These are phyloP conservation scores for Penicillium sp. DNA, from an alignment of 2,329 filamentous ascomycete species.

Conservation along the genomic window DNA sequence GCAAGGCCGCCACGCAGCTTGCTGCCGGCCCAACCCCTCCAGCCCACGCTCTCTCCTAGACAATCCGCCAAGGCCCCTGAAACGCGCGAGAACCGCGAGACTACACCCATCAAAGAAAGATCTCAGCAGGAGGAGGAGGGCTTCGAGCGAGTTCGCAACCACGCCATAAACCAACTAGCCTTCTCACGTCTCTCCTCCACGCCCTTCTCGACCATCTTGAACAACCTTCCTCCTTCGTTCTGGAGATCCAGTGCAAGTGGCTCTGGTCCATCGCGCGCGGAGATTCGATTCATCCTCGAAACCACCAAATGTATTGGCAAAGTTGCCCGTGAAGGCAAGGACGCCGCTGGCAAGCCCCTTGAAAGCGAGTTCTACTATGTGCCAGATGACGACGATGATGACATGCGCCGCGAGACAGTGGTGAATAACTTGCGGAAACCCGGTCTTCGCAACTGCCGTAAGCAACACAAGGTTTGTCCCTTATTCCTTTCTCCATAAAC, in stretches of 20 bases:
- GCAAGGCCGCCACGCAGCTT: constrained; percentile 32
- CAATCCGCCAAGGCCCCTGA: constrained; percentile 28
- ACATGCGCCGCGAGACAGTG: constrained; percentile 75
- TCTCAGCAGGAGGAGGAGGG: constrained; percentile 25
- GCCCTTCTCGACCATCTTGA: constrained; percentile 84
- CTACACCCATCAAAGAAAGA: constrained; percentile 19
- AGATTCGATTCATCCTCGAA: constrained; percentile 72
- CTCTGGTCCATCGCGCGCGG: constrained; percentile 56
- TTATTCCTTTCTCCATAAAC: background rate
- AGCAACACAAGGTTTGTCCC: constrained; percentile 85
- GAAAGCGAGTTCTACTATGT: constrained; percentile 98
- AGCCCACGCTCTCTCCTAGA: constrained; percentile 31
- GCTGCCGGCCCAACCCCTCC: constrained; percentile 32
- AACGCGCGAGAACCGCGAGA: constrained; percentile 14
- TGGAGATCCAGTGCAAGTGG: constrained; percentile 53
- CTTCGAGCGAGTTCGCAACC: constrained; percentile 60
- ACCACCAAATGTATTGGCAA: constrained; percentile 78
- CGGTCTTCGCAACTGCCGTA: constrained; percentile 83
- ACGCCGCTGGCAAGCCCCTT: constrained; percentile 87
- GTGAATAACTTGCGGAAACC: constrained; percentile 85
- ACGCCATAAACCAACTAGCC: constrained; percentile 91
- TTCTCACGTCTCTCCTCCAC: constrained; percentile 91
- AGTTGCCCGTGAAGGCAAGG: constrained; percentile 87
- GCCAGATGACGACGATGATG: constrained; percentile 79
- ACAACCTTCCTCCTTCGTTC: constrained; percentile 71